phyloP scores from a whole-genome alignment of 441 rosid genomes.

The Corymbia calophylla region DNA sequence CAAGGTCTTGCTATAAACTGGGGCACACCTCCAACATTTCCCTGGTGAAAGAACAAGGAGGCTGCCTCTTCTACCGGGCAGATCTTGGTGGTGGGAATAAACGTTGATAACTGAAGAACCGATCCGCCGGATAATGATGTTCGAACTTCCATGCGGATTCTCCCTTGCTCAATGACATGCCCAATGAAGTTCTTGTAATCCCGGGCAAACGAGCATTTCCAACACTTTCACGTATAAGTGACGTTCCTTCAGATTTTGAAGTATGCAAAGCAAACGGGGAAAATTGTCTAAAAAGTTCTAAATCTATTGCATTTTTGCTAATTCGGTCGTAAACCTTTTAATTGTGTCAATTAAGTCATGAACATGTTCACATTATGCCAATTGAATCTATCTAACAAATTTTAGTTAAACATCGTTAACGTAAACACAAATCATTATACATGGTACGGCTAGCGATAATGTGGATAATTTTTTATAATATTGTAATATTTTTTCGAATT shows the following conservation, averaged over 20 bases:
- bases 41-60: background rate
- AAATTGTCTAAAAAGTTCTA: background rate
- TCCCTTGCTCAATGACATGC: no score
- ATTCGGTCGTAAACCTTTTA: accelerated
- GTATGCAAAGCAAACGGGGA: background rate
- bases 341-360: no score
- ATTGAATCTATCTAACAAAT: no score
- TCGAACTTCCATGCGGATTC: no score
- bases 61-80: background rate
- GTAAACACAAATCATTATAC: accelerated
- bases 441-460: accelerated
- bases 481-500: no score
- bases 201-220: background rate
- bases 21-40: background rate
- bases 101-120: no score
- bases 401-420: no score
- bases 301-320: accelerated
- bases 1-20: background rate
- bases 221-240: background rate
- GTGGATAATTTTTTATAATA: no score
- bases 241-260: no score
- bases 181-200: no score
- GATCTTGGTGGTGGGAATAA: no score
- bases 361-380: background rate
- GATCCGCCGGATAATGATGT: no score